phyloP scores from a whole-genome alignment of 2,329 filamentous ascomycete genomes.

The Fusarium sp. region DNA sequence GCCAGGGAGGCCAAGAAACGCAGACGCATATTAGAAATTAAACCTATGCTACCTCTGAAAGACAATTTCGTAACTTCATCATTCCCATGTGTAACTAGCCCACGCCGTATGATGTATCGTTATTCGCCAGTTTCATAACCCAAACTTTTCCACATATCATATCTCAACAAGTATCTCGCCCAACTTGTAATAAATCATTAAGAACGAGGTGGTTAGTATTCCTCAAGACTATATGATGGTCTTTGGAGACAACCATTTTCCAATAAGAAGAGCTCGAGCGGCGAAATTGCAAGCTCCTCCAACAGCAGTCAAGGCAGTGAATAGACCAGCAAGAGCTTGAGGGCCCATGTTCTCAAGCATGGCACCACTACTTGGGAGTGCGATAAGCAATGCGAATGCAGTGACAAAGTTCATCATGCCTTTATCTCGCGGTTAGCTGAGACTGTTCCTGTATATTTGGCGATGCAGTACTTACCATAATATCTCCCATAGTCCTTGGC shows the following conservation, averaged over 20 bases:
- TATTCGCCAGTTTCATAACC: background rate
- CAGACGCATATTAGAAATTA: background rate
- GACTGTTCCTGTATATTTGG: background rate
- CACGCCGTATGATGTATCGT: background rate
- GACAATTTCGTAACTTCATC: background rate
- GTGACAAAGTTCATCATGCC: constrained; percentile 62
- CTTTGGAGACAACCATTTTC: constrained; percentile 40
- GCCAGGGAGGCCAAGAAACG: background rate
- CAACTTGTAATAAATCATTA: too few relatives aligned
- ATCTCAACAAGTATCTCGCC: background rate
- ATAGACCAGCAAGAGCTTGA: constrained; percentile 59
- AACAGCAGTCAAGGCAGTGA: constrained; percentile 56
- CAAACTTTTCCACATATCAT: background rate
- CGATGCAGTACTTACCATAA: constrained; percentile 43
- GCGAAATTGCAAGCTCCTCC: constrained; percentile 52
- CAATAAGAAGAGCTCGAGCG: constrained; percentile 46
- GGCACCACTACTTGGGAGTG: constrained; percentile 60
- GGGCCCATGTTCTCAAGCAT: constrained; percentile 60
- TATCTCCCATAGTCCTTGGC: constrained; percentile 61
- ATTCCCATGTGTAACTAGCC: background rate
- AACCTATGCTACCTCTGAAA: background rate
- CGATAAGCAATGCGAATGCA: constrained; percentile 59
- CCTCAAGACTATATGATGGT: constrained; percentile 31
- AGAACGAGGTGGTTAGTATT: background rate
- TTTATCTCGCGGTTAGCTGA: constrained; percentile 29